Evolutionary conservation across 768 basidiomycete species (phyloP), one percentile per base, ranked within the genome.

Genomic region (Podaxis sp.): DNA sequence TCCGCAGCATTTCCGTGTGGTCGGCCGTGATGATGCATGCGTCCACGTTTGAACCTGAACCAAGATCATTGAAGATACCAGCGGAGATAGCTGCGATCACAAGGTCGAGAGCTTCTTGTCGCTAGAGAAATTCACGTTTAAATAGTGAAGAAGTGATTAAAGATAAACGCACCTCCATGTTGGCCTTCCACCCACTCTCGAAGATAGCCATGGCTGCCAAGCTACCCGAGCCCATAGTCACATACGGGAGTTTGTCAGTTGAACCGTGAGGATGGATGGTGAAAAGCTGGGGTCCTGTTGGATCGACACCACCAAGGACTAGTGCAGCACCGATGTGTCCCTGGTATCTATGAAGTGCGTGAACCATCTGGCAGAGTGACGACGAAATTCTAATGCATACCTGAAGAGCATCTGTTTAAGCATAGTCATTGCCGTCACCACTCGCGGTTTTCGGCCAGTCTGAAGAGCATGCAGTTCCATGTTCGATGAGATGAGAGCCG

Each of bases 361-460:
- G 16, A 59, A 50, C 18, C 11, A 52, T n/a, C 3, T 16, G 5
- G 28, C 32, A 54, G 14, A 23, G 21, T 4, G 13, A 18, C 1
- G 23, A 14, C 13, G n/a, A 53, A 1, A 32, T 5, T 32, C 36
- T 38, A 21, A 44, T 14, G 68, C 81, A 44, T n/a, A 94, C 93
- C 82, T 79, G 79, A 90, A 97, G 40, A 98, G 87, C 81, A 90
- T 90, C 73, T 96, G 95, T 75, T 98, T 98, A 65, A 98, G 79
- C 93, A 98, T 91, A 3, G 96, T 98, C 96, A 99, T 98, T 4
- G 96, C 97, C 0, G 97, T 97, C 54, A 96, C 93, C 18, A 99
- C 94, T 61, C 89, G 83, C 3, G 96, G 94, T 73, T 92, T 93
- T 61, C 96, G 78, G 23, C 95, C 95, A 32, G 92, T 95, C 16